Evolutionary conservation across 2,329 filamentous ascomycete genomes (phyloP), one percentile per base, ranked within the genome.

Genomic region (Fusarium sp.): DNA sequence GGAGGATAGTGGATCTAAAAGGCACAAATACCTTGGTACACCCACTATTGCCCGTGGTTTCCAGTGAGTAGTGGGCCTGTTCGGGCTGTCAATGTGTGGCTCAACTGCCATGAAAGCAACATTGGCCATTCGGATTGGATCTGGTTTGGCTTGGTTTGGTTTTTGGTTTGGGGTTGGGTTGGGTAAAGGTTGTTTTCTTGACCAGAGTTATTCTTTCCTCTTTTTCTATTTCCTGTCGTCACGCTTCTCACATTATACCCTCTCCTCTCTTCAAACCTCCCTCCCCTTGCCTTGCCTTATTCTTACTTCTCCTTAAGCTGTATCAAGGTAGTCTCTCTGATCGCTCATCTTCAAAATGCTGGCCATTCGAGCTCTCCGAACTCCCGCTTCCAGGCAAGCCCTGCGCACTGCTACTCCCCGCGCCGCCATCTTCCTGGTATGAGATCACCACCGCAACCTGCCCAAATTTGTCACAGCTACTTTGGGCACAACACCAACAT

Each of bases 311-410:
- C 33, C 35, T 48, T 52, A 49, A 73, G 54, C 66, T 60, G 50
- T 56, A 56, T 37, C 35, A 55, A 55, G 56, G 60, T 54, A 54
- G 48, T 61, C 55, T 52, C 44, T 55, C 47, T 63, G 56, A 49
- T 65, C 56, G 60, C 65, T 71, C 66, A 67, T 57, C 71, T 73
- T 81, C 86, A 91, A 79, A 78, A 97, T 97, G 94, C 86, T 97
- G 83, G 90, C 92, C 82, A 84, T 92, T 80, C 91, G 93, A 83
- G 89, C 90, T 76, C 88, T 94, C 81, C 89, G 90, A 81, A 87
- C 87, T 77, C 90, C 92, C 77, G 87, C 89, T 81, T 88, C 92
- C 81, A 83, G 87, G 82, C 92, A 96, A 84, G 92, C 89, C 86
- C 83, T 94, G 81, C 90, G 90, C 80, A 86, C 88, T 76, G 86